Conservation (phyloP, 2,329 filamentous ascomycete species). For the Colletotrichum sp. region DNA sequence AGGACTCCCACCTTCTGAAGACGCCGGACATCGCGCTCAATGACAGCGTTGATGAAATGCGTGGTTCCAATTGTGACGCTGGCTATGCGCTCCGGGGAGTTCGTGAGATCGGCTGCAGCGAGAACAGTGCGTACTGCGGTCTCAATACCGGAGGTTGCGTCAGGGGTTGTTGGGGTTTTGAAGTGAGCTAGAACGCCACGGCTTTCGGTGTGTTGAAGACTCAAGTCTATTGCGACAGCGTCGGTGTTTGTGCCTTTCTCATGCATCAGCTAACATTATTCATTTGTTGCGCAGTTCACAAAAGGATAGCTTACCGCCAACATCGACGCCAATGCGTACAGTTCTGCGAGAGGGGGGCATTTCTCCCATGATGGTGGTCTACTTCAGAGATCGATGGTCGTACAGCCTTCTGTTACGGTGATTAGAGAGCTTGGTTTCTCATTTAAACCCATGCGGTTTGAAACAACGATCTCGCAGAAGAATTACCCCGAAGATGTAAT, state of each 20-base stretch:
- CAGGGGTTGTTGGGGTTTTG: slow-evolving; percentile 53
- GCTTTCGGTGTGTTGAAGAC: slow-evolving; percentile 31
- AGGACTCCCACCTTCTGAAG: slow-evolving; percentile 57
- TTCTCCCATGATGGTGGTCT: slow-evolving; percentile 3
- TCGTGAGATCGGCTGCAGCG: slow-evolving; percentile 31
- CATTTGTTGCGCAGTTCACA: not conserved
- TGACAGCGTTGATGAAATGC: slow-evolving; percentile 64
- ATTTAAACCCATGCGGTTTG: not conserved
- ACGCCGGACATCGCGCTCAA: slow-evolving; percentile 54
- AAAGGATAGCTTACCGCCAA: slow-evolving; percentile 33
- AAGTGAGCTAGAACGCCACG: slow-evolving; percentile 54
- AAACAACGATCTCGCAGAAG: not conserved
- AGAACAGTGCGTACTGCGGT: slow-evolving; percentile 50
- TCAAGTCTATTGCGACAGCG: slow-evolving; percentile 51
- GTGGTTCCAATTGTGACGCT: slow-evolving; percentile 60
- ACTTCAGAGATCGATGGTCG: not conserved
- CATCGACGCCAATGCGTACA: slow-evolving; percentile 48
- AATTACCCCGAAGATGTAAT: not conserved
- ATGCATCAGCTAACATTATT: not conserved
- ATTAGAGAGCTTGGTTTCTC: not conserved
- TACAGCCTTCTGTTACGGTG: not conserved
- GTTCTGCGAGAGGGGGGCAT: not conserved
- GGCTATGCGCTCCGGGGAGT: slow-evolving; percentile 38
- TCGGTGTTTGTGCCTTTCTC: slow-evolving; percentile 53
- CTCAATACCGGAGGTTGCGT: slow-evolving; percentile 52